Percentiles rank a stretch among this genome's conserved stretches.
Evolutionary conservation across 2,329 filamentous ascomycete species (phyloP).

Genomic region (Didymella sp.): DNA sequence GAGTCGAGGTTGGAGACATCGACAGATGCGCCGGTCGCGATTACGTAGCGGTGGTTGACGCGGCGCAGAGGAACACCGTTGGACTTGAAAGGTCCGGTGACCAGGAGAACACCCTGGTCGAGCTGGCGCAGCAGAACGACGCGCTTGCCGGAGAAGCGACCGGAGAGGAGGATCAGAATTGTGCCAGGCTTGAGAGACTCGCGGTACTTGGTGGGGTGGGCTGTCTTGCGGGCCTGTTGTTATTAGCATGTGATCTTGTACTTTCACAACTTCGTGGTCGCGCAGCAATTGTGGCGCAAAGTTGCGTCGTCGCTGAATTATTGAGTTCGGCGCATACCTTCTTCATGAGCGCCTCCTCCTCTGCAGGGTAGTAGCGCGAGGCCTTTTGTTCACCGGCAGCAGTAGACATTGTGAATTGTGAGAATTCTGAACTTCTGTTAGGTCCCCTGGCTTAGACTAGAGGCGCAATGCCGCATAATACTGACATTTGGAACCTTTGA

Average conservation of each 20-base stretch:
- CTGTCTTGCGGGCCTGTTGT: conserved; percentile 85
- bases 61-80: conserved; percentile 96
- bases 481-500: conserved; percentile 6
- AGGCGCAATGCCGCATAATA: background rate
- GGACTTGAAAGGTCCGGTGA: conserved; percentile 99
- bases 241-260: conserved; percentile 18
- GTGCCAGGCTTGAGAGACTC: conserved; percentile 90
- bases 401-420: conserved; percentile 29
- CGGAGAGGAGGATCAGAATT: conserved; percentile 97
- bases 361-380: conserved; percentile 96
- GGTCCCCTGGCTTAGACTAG: background rate
- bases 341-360: conserved; percentile 87
- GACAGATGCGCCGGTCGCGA: conserved; percentile 84
- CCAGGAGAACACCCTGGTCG: conserved; percentile 93
- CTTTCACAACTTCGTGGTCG: background rate
- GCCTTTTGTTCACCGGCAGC: conserved; percentile 70
- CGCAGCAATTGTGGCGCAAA: background rate
- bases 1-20: conserved; percentile 82
- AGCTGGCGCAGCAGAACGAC: conserved; percentile 97
- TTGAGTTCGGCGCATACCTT: conserved; percentile 73
- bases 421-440: conserved; percentile 17
- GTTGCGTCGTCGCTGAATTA: background rate
- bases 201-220: conserved; percentile 87
- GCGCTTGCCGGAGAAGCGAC: conserved; percentile 99
- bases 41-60: conserved; percentile 92